Evolutionary conservation across 2,329 filamentous ascomycete genomes (phyloP), one percentile per base, ranked within the genome.

Genomic region (Ophiocordyceps camponoti-leonardi): DNA sequence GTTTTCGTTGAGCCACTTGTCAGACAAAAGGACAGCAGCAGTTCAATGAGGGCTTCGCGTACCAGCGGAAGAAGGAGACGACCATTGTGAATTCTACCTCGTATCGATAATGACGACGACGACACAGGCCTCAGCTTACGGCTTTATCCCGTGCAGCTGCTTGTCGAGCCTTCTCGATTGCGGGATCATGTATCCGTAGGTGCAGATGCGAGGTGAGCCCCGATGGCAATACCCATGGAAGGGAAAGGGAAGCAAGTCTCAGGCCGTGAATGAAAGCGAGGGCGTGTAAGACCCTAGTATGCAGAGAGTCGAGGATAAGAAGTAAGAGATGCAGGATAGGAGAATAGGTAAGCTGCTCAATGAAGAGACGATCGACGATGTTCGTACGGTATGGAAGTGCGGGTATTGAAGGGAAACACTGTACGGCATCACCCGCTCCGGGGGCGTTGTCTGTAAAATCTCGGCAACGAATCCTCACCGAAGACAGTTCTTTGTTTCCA

Each of bases 1-100:
- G 26, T 28, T 28, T 28, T 11, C 7, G 55, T 23, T 11, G 19
- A 4, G 35, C 11, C 19, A 19, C n/a, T 23, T 20, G 19, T 41
- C 20, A 39, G 31, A 33, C 31, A 33, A 14, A 14, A 33, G 35
- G 3, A 28, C 26, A 28, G 11, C 35, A 39, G 35, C n/a, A n/a
- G 20, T 18, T 19, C 35, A 11, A 11, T 19, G 7, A 18, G 2
- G 18, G 35, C 13, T 19, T 39, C n/a, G n/a, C 46, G 11, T 47
- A 61, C 59, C 59, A 61, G 48, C 59, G 59, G 49, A 60, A 51
- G 43, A 60, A 51, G 44, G 57, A 50, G 22, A 52, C 42, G 18
- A 52, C 47, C 47, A 49, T 49, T 43, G 43, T 45, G 46, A 28
- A 10, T 19, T 39, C 16, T 12, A 41, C 2, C 43, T 14, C 12